phyloP scores from a whole-genome alignment of 1,284 basidiomycete genomes.

The Ceratobasidium sp. region DNA sequence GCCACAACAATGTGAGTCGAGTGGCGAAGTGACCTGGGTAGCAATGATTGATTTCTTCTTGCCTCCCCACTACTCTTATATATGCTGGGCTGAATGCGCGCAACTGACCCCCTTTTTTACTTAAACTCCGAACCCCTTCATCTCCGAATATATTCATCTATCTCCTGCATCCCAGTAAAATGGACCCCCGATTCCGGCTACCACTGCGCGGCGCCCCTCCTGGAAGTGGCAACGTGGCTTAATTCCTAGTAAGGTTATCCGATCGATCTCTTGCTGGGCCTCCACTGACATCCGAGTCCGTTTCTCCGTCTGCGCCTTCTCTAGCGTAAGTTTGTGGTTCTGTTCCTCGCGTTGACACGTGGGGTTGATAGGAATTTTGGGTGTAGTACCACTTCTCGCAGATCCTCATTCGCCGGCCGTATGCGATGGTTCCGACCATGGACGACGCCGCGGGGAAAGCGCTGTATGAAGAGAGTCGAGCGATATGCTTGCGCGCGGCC shows the following conservation, averaged over 20 bases:
- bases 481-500: conserved; percentile 31
- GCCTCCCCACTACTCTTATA: neutral
- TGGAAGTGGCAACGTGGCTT: conserved; percentile 44
- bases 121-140: conserved; percentile 19
- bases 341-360: conserved; percentile 23
- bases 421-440: conserved; percentile 30
- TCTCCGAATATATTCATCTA: conserved; percentile 20
- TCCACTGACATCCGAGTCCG: conserved; percentile 34
- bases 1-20: conserved; percentile 35
- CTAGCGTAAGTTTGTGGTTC: conserved; percentile 31
- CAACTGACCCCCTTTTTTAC: neutral
- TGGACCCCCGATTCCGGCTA: conserved; percentile 44
- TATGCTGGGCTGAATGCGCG: conserved; percentile 27
- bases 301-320: conserved; percentile 35
- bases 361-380: conserved; percentile 4
- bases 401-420: conserved; percentile 39
- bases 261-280: conserved; percentile 24
- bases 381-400: conserved; percentile 36
- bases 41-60: neutral
- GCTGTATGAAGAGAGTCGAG: conserved; percentile 37
- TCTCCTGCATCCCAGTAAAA: conserved; percentile 29
- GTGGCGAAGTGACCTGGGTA: neutral
- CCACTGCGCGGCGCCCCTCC: conserved; percentile 30
- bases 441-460: conserved; percentile 28
- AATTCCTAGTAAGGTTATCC: conserved; percentile 44